phyloP scores from a whole-genome alignment of 2,329 filamentous ascomycete genomes.

The Colletotrichum camelliae region DNA sequence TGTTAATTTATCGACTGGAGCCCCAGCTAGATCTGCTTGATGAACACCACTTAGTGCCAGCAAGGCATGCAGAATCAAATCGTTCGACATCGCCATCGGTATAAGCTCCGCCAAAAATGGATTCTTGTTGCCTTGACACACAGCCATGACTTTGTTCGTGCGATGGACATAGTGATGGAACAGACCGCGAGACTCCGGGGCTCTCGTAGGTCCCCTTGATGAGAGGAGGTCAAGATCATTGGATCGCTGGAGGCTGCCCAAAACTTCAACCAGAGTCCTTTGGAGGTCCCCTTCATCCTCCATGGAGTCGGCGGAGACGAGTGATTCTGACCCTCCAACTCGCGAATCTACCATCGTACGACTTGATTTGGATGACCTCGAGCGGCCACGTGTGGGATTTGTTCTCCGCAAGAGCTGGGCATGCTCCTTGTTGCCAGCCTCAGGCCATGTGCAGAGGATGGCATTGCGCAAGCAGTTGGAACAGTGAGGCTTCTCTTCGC shows the following conservation, averaged over 20 bases:
- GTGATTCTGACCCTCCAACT: rapidly evolving
- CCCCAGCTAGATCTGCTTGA: background rate
- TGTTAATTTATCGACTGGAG: background rate
- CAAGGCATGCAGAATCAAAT: background rate
- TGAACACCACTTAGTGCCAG: background rate
- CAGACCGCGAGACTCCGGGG: background rate
- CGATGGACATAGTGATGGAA: background rate
- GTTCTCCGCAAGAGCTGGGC: background rate
- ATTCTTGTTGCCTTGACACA: background rate
- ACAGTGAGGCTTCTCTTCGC: background rate
- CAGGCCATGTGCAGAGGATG: background rate
- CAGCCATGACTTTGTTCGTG: background rate
- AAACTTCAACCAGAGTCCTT: rapidly evolving
- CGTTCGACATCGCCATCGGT: background rate
- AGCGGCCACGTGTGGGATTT: background rate
- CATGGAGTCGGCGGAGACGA: background rate
- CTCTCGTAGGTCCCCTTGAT: background rate
- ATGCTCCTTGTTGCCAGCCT: background rate
- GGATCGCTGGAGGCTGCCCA: background rate
- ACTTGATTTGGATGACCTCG: background rate
- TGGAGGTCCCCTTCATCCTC: background rate
- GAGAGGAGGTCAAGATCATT: background rate
- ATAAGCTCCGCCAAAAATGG: background rate
- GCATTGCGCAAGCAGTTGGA: background rate
- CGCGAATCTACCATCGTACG: background rate